Base-by-base conservation (phyloP, 2,329 filamentous ascomycete species). In the Ophiostoma montium region DNA sequence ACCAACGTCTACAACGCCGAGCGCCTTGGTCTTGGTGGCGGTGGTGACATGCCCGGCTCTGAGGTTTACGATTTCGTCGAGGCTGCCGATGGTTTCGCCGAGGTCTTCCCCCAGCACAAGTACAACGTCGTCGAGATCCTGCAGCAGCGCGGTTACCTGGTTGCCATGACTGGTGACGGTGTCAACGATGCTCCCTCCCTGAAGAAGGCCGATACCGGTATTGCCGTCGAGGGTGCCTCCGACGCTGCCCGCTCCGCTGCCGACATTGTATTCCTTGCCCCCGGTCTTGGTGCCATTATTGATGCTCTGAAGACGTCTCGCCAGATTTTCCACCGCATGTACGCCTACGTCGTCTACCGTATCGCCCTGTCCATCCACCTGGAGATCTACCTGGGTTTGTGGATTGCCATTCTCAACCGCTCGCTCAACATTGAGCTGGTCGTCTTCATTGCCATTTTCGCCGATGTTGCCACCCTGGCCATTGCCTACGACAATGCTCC, bases 291-390 rank as follows among this genome's bases (percentile, higher is more conserved):
- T 67, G 85, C 87, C 55, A 94, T 94, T 65, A 94, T 94, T 60
- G 86, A 94, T 64, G 86, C 87, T 53, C 76, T 94, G 58, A 94
- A 94, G 73, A 94, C 85, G 57, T 90, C 86, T 31, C 85, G 88
- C 61, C 87, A 94, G 67, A 94, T 95, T 66, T 94, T 94, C 75
- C 87, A 94, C 71, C 86, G 88, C 61, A 94, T 95, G 87, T 92
- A 94, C 70, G 84, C 87, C 52, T 95, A 94, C 71, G 86, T 95
- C 57, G 84, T 94, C 61, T 94, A 94, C 73, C 86, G 88, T 76
- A 94, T 95, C 61, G 87, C 88, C 45, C 71, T 95, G 61, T 94
- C 87, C 15, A 80, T 94, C 56, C 88, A 95, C 65, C 75, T 94
- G 62, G 86, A 92, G 70, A 85, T 94, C 64, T 94, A 88, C 75